Conservation (phyloP, 768 basidiomycete genomes). For the Mycena epipterygia region DNA sequence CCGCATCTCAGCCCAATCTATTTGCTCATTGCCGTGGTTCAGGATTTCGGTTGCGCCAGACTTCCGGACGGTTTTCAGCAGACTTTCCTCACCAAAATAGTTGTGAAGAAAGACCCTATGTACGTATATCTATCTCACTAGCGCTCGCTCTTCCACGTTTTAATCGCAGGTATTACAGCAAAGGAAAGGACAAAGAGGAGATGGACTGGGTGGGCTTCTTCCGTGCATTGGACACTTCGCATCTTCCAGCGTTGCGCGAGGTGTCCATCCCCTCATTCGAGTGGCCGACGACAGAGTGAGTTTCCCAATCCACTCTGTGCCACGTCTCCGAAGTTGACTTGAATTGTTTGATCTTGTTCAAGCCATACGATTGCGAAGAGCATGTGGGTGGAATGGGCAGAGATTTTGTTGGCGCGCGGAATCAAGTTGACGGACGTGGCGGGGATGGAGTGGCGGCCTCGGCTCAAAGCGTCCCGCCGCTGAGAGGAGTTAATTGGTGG, state of each 20-base stretch:
- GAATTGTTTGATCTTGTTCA: no score
- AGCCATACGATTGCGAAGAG: not conserved
- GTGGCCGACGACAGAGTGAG: conserved; percentile 15
- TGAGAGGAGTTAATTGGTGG: no score
- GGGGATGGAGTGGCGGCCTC: not conserved
- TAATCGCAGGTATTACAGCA: not conserved
- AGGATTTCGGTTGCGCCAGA: not conserved
- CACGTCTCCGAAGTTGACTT: no score
- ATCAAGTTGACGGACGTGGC: not conserved
- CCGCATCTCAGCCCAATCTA: no score
- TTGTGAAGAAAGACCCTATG: no score
- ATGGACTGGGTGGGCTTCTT: not conserved
- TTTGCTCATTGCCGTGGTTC: not conserved
- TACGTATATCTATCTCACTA: no score
- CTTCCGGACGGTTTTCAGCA: no score
- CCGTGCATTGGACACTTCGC: not conserved
- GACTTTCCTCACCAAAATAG: no score
- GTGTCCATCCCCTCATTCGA: not conserved
- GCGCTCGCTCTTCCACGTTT: not conserved
- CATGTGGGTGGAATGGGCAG: not conserved
- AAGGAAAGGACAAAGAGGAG: not conserved
- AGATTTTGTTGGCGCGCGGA: not conserved
- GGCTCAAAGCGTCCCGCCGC: not conserved
- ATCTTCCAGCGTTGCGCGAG: conserved; percentile 12
- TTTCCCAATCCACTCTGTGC: no score